A percentile compares a stretch with the other conserved stretches of the same genome.
Conservation (phyloP, 257 asterid genomes). For the Ehretia macrophylla region DNA sequence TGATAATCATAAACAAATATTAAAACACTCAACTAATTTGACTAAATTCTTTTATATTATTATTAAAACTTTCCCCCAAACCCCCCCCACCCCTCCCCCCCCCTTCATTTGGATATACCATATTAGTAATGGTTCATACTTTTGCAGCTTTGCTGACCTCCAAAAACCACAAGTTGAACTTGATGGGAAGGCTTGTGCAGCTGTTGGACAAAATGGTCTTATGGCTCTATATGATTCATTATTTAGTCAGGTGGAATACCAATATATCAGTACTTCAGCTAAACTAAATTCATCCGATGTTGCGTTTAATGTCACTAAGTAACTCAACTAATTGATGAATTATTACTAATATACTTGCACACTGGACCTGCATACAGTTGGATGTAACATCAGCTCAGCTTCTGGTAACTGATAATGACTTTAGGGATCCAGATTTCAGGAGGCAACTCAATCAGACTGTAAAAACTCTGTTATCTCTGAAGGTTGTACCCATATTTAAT, state of each 20-base stretch:
- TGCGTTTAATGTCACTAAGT: too few relatives aligned
- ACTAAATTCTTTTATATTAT: neutral
- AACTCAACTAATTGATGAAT: neutral
- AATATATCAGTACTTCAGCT: too few relatives aligned
- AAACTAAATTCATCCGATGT: too few relatives aligned
- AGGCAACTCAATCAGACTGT: constrained; percentile 65
- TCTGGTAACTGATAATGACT: constrained; percentile 79
- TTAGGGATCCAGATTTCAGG: constrained; percentile 61
- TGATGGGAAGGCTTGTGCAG: constrained; percentile 99
- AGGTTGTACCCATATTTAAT: constrained; percentile 74
- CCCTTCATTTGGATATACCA: neutral
- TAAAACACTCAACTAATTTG: neutral
- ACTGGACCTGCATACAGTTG: constrained; percentile 40
- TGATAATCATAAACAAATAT: neutral
- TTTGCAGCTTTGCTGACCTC: constrained; percentile 89
- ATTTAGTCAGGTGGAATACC: constrained; percentile 71
- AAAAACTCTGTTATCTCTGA: constrained; percentile 44
- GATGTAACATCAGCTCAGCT: constrained; percentile 80
- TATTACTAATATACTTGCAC: neutral
- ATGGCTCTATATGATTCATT: constrained; percentile 93
- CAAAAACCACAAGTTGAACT: constrained; percentile 89
- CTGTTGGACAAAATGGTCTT: constrained; percentile 97
- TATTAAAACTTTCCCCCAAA: constrained; percentile 1
- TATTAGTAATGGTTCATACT: neutral
- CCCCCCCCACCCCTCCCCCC: too few relatives aligned